Base-by-base conservation (phyloP, 148 eudicot species). In the Silene conica region DNA sequence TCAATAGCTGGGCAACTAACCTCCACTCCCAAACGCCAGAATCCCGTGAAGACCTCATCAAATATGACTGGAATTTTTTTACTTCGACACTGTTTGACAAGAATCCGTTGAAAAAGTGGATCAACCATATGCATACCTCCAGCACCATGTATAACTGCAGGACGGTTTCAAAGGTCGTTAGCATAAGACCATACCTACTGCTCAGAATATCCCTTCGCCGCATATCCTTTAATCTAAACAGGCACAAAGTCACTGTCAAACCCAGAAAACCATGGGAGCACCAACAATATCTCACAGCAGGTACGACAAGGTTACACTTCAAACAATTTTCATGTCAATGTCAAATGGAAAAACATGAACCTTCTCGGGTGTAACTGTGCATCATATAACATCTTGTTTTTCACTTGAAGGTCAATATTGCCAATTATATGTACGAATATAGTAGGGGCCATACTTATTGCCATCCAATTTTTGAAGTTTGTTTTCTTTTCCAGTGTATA, bases 1-100 rank as follows among this genome's bases (percentile, higher is more conserved):
- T 7, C 55, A 23, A 61, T 70, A 65, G 18, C 69, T 67, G 3
- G 55, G 15, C 56, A 77, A 85, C 92, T 20, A 81, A 95, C 99
- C 99, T 95, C 97, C 48, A 80, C 89, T 78, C 99, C 99, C 81
- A 95, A 81, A 65, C 99, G 99, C 99, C 99, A 95, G 78, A 92
- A 95, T 73, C 99, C 99, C 13, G 99, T 95, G 82, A 95, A 92
- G 74, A 95, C 96, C 76, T 95, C 97, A 72, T 95, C 99, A 78
- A 92, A 95, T 68, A 95, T 92, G 72, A 95, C 97, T 38, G 99
- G 99, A 85, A 95, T 84, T 75, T 89, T 89, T 60, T 81, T 86
- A 68, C 62, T 80, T 57, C 56, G 82, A 78, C 99, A 95, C 79
- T 90, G 92, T 45, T 72, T 86, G 46, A 92, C 92, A 82, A 95